Percentiles rank a stretch among this genome's conserved stretches.
Conservation (phyloP, 768 basidiomycete species). For the Auriscalpium orientale region DNA sequence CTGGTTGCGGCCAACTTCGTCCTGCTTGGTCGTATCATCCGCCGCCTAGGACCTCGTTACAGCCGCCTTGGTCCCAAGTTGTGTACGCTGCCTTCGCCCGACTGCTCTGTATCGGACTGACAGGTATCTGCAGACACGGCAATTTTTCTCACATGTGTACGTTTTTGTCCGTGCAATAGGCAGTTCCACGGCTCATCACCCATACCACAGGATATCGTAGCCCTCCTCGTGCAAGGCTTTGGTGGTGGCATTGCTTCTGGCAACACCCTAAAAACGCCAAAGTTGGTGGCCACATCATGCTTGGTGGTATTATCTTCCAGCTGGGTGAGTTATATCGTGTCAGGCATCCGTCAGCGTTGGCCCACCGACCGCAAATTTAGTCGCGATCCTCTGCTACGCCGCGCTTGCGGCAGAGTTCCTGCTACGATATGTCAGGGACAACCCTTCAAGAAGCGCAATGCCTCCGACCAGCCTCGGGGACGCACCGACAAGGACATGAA, state of each 20-base stretch:
- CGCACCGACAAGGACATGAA: neutral
- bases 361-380: neutral
- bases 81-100: slow-evolving; percentile 5
- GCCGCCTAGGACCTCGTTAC: slow-evolving; percentile 13
- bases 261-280: neutral
- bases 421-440: neutral
- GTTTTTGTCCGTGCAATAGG: neutral
- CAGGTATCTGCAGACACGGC: neutral
- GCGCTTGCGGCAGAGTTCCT: slow-evolving; percentile 7
- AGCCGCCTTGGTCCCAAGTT: slow-evolving; percentile 11
- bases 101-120: neutral
- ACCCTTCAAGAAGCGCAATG: slow-evolving; percentile 3
- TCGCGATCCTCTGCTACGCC: slow-evolving; percentile 7
- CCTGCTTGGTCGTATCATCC: slow-evolving; percentile 13
- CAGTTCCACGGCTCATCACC: neutral
- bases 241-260: slow-evolving; percentile 6
- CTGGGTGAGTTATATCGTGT: slow-evolving; percentile 1
- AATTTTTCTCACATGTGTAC: slow-evolving; percentile 9
- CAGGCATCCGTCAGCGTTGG: neutral
- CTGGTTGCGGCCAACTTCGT: slow-evolving; percentile 15
- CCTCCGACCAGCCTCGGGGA: neutral
- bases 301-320: slow-evolving; percentile 12
- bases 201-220: slow-evolving; percentile 8
- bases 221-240: slow-evolving; percentile 7
- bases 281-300: slow-evolving; percentile 8